These are phyloP conservation scores for Saturnispora ahearnii DNA, from an alignment of 805 yeast species.

Conservation along the genomic window DNA sequence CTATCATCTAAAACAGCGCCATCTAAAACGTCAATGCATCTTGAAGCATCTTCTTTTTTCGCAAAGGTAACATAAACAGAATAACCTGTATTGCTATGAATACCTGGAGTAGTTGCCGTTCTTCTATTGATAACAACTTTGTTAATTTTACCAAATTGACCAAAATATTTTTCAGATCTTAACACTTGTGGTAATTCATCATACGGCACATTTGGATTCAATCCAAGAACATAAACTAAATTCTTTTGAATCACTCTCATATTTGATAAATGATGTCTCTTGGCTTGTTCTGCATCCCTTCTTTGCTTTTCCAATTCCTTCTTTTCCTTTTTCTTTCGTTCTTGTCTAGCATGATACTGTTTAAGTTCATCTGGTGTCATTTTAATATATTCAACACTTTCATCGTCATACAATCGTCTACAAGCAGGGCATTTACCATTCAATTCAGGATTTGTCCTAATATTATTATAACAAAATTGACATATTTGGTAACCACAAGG, in stretches of 20 bases:
- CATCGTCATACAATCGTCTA: conserved; percentile 89
- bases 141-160: conserved; percentile 95
- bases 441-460: conserved; percentile 88
- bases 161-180: conserved; percentile 88
- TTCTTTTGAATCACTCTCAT: conserved; percentile 98
- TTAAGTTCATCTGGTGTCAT: conserved; percentile 83
- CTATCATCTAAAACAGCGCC: conserved; percentile 92
- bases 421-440: conserved; percentile 98
- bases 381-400: conserved; percentile 76
- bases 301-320: conserved; percentile 85
- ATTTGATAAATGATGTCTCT: conserved; percentile 87
- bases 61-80: conserved; percentile 95
- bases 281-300: conserved; percentile 78
- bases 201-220: conserved; percentile 78
- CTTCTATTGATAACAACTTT: conserved; percentile 89
- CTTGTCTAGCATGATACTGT: conserved; percentile 68
- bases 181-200: conserved; percentile 78
- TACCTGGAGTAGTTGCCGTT: conserved; percentile 37
- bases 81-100: conserved; percentile 54
- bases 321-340: conserved; percentile 71
- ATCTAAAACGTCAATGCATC: conserved; percentile 85
- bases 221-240: conserved; percentile 90
- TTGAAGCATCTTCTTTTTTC: conserved; percentile 88
- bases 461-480: conserved; percentile 95
- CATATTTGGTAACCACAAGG: conserved; percentile 99